Base-by-base conservation (phyloP, 2,329 filamentous ascomycete genomes). In the Elsinoe fawcettii region DNA sequence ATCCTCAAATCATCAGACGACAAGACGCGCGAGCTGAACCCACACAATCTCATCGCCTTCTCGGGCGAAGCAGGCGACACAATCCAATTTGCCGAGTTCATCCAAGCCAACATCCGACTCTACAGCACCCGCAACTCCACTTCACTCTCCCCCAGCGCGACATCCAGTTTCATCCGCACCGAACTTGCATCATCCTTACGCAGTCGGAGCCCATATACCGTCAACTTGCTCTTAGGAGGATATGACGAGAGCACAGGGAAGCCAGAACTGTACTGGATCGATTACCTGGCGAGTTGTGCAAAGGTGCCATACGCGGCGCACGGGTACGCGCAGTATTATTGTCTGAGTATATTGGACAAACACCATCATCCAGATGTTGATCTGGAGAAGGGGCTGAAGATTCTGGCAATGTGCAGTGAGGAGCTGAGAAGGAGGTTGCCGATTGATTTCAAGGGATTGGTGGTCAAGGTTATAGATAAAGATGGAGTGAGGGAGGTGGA, bases 271-370 rank as follows among this genome's bases (percentile, higher is more conserved):
- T 96, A 95, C 81, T 99, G 93, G 93, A 81, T 96, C 66, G 92
- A 99, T 72, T 97, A 97, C 75, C 83, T 99, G 69, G 93, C 92
- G 63, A 86, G 91, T 61, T 76, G 91, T 70, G 92, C 90, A 3
- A 82, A 88, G 30, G 79, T 99, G 49, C 93, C 93, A 57, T 99
- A 99, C 70, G 95, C 93, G 51, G 93, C 93, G 60, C 95, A 99
- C 67, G 93, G 93, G 65, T 99, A 99, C 75, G 93, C 93, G 65
- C 93, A 99, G 87, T 97, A 97, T 80, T 99, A 99, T 80, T 99
- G 93, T 73, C 81, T 99, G 60, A 95, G 90, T 5, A 95, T 96
- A 65, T 84, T 99, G 54, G 93, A 99, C 77, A 99, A 99, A 79
- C 93, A 99, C 73, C 93, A 99, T 73, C 88, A 96, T 69, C 92